These are phyloP conservation scores for Ensete ventricosum DNA, from an alignment of 176 grass and related monocot species.

Conservation along the genomic window DNA sequence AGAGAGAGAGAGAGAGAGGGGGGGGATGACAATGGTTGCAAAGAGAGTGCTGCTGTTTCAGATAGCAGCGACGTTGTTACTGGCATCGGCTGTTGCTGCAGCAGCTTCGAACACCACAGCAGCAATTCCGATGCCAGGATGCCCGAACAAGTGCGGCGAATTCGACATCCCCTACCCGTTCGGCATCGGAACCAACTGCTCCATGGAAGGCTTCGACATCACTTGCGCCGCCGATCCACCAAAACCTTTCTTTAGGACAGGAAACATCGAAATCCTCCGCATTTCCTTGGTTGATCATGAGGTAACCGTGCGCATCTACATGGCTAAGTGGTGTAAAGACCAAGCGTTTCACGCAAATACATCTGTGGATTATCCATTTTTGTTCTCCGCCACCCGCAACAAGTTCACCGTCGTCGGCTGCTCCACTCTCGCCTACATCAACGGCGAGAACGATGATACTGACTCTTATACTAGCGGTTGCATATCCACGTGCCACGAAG, in stretches of 20 bases:
- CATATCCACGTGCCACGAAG: neutral
- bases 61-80: neutral
- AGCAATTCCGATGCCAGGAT: neutral
- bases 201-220: constrained; percentile 10
- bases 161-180: constrained; percentile 3
- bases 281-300: neutral
- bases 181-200: constrained; percentile 17
- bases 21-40: too few species aligned
- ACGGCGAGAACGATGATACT: too few species aligned
- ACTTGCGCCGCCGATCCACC: neutral
- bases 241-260: neutral
- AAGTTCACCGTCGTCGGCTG: constrained; percentile 12
- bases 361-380: too few species aligned
- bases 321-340: neutral
- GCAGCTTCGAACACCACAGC: neutral
- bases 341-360: neutral
- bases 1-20: too few species aligned
- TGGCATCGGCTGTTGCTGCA: neutral
- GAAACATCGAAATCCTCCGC: neutral
- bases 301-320: neutral
- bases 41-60: too few species aligned
- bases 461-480: neutral
- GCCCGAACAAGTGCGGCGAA: neutral
- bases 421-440: neutral
- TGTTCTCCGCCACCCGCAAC: neutral